Evolutionary conservation across 768 basidiomycete genomes (phyloP).

Genomic region (Pleurotus giganteus): DNA sequence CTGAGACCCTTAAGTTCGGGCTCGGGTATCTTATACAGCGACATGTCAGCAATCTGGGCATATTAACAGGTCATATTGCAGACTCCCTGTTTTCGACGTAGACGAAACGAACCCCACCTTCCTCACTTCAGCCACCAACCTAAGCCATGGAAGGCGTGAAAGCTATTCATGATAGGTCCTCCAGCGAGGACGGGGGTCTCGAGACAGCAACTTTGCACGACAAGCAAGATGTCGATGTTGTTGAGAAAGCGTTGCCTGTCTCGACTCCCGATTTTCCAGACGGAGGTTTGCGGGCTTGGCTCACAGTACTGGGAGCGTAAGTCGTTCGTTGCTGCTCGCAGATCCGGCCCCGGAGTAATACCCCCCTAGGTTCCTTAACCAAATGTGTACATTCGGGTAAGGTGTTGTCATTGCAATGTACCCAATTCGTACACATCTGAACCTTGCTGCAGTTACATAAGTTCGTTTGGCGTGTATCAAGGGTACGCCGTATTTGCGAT

Average conservation of each 20-base stretch:
- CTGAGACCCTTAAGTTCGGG: conserved; percentile 3
- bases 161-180: not conserved
- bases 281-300: conserved; percentile 19
- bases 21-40: conserved; percentile 2
- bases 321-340: not conserved
- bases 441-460: conserved; percentile 28
- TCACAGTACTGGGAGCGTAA: conserved; percentile 18
- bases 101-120: not conserved
- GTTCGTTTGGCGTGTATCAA: conserved; percentile 35
- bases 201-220: conserved; percentile 3
- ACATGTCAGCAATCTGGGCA: not conserved
- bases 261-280: conserved; percentile 13
- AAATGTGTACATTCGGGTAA: conserved; percentile 45
- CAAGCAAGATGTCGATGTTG: conserved; percentile 2
- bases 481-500: conserved; percentile 17
- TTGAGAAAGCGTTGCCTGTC: not conserved
- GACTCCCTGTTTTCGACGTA: not conserved
- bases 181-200: not conserved
- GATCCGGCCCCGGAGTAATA: not conserved
- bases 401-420: not conserved
- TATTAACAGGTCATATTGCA: not conserved
- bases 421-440: not conserved
- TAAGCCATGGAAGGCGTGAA: not conserved
- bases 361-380: conserved; percentile 31
- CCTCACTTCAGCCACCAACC: not conserved